phyloP scores from a whole-genome alignment of 1,139 yeast species.

The Candida labiduridarum region DNA sequence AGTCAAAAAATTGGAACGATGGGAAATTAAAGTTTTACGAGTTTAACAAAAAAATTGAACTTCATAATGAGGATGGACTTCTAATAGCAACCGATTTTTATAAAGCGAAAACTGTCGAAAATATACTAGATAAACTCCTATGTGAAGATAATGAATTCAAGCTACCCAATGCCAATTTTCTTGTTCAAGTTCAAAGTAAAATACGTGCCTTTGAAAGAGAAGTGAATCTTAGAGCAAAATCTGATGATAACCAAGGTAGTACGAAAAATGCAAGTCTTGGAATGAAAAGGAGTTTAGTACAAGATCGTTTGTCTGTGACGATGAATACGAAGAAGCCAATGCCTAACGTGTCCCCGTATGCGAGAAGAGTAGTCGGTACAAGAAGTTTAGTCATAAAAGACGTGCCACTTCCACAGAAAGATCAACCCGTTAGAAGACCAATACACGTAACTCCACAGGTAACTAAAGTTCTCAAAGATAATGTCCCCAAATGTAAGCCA shows the following conservation, averaged over 20 bases:
- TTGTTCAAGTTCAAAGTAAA: slow-evolving; percentile 20
- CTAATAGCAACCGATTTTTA: slow-evolving; percentile 32
- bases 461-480: neutral
- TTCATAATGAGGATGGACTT: slow-evolving; percentile 30
- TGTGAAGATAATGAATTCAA: slow-evolving; percentile 18
- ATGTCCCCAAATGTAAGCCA: neutral
- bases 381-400: slow-evolving; percentile 1
- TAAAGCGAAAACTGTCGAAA: slow-evolving; percentile 15
- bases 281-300: neutral
- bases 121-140: slow-evolving; percentile 16
- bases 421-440: neutral
- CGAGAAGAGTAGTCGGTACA: neutral
- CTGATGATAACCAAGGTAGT: neutral
- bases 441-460: neutral
- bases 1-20: slow-evolving; percentile 57
- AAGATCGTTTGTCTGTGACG: neutral
- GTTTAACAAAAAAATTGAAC: slow-evolving; percentile 49
- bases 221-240: slow-evolving; percentile 1
- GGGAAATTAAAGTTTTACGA: slow-evolving; percentile 51
- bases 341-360: neutral
- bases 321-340: neutral
- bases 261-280: neutral
- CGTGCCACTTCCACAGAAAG: neutral
- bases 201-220: slow-evolving; percentile 19
- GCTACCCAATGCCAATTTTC: slow-evolving; percentile 18